Evolutionary conservation across 352 stramenopile species (phyloP).

Genomic region (Phytopythium vexans): DNA sequence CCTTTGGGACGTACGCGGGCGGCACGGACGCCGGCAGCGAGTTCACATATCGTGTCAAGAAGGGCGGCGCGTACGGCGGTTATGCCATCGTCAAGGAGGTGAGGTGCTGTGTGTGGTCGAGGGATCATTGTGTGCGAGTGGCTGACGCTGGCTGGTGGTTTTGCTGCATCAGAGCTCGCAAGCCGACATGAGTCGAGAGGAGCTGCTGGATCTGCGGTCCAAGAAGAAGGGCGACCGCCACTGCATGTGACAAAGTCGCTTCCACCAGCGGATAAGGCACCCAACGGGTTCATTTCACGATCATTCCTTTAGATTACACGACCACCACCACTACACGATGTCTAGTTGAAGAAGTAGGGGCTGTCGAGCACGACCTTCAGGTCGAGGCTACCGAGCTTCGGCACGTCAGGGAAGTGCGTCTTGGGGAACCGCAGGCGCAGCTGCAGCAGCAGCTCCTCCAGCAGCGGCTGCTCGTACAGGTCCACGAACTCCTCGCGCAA

Average conservation of each 20-base stretch:
- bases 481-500: conserved; percentile 94
- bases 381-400: conserved; percentile 91
- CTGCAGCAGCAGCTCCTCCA: conserved; percentile 92
- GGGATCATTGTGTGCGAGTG: neutral
- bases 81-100: conserved; percentile 87
- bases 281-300: neutral
- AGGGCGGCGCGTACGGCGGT: conserved; percentile 76
- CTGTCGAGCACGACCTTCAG: conserved; percentile 94
- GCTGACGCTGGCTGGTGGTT: neutral
- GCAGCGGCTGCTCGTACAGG: conserved; percentile 96
- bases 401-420: conserved; percentile 93
- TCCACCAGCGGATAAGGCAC: too few species aligned
- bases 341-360: conserved; percentile 99
- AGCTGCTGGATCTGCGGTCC: conserved; percentile 78
- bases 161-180: conserved; percentile 26
- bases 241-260: conserved; percentile 49
- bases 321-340: neutral
- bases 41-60: conserved; percentile 80
- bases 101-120: neutral
- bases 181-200: conserved; percentile 68
- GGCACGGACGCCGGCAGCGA: conserved; percentile 71
- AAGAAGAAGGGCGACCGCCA: conserved; percentile 89
- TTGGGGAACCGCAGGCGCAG: conserved; percentile 95
- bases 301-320: neutral
- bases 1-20: conserved; percentile 88